Evolutionary conservation across 2,329 filamentous ascomycete genomes (phyloP).

Genomic region (Colletotrichum sp.): DNA sequence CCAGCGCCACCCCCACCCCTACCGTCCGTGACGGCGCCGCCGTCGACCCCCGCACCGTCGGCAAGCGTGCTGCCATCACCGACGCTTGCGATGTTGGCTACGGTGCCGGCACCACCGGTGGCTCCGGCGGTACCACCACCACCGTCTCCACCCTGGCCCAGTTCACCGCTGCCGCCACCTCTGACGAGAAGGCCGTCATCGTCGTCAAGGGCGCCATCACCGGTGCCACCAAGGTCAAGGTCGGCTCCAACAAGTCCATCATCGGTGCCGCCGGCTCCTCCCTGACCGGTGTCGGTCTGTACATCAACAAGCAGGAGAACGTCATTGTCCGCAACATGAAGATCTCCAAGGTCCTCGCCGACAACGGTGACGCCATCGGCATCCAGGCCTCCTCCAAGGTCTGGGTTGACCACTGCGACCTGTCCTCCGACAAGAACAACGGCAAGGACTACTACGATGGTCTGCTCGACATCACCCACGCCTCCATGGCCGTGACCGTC

Average conservation of each 20-base stretch:
- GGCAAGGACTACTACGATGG: constrained; percentile 76
- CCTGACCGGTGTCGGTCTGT: constrained; percentile 53
- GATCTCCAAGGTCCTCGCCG: constrained; percentile 60
- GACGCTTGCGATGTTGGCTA: constrained; percentile 41
- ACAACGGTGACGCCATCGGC: constrained; percentile 63
- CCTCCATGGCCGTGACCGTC: constrained; percentile 63
- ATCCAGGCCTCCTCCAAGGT: constrained; percentile 62
- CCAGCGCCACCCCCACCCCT: constrained; percentile 33
- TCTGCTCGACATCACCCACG: constrained; percentile 68
- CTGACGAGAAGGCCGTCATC: constrained; percentile 45
- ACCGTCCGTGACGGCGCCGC: constrained; percentile 29
- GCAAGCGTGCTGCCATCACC: constrained; percentile 39
- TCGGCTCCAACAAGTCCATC: constrained; percentile 51
- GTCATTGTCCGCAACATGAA: constrained; percentile 68
- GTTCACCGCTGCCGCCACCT: constrained; percentile 51
- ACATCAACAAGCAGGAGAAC: constrained; percentile 57
- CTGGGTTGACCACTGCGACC: constrained; percentile 73
- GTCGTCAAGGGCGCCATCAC: constrained; percentile 46
- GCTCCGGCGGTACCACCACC: constrained; percentile 52
- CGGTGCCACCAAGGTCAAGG: constrained; percentile 40
- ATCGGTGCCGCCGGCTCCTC: constrained; percentile 42
- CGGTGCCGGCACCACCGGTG: constrained; percentile 53
- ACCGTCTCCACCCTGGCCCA: constrained; percentile 55
- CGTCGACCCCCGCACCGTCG: constrained; percentile 22
- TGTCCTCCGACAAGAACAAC: constrained; percentile 62